Base-by-base conservation (phyloP, 345 rosid species). In the Aquilaria malaccensis region DNA sequence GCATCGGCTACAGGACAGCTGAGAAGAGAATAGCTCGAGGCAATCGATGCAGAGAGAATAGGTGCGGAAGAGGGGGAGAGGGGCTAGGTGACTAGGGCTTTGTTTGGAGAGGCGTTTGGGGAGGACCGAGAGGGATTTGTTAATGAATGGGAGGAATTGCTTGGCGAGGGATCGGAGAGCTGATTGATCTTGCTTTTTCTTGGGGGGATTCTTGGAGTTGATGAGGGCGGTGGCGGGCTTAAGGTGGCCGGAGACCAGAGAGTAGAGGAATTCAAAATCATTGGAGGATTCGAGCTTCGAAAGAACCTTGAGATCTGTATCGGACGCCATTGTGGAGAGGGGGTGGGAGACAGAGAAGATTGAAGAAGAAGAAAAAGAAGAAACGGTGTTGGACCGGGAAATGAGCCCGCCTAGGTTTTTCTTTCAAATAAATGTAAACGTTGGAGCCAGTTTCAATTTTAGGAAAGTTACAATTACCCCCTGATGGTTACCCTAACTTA, bases 31-130 rank as follows among this genome's bases (percentile, higher is more conserved):
- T 11, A 69, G 55, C 0, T 86, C 95, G 54, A 90, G 62, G 60
- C 96, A 94, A 60, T 80, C 74, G 72, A 94, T 64, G 69, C 96
- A 94, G 2, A 88, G 81, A 13, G 67, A 49, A 51, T 81, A 90
- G 2, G 74, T 66, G n/a, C 79, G 72, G 57, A 86, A 78, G 41
- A 90, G 68, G 33, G 74, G 77, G 12, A 52, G 30, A 4, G 73
- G 73, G 0, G 69, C 0, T 1, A 33, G 52, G 37, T 63, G 47
- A 2, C 14, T 69, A 12, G 52, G 59, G 45, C 55, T 68, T 63
- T 65, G 61, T 9, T 68, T 62, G 45, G 84, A 79, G 67, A 88
- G 83, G 64, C 91, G 91, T 67, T 79, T 90, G n/a, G 88, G 96
- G 48, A 90, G 62, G 63, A 90, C 63, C 0, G 86, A 72, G 56